A percentile compares a stretch with the other conserved stretches of the same genome.
phyloP scores from a whole-genome alignment of 768 basidiomycete species.

The Pleurotus eryngii region DNA sequence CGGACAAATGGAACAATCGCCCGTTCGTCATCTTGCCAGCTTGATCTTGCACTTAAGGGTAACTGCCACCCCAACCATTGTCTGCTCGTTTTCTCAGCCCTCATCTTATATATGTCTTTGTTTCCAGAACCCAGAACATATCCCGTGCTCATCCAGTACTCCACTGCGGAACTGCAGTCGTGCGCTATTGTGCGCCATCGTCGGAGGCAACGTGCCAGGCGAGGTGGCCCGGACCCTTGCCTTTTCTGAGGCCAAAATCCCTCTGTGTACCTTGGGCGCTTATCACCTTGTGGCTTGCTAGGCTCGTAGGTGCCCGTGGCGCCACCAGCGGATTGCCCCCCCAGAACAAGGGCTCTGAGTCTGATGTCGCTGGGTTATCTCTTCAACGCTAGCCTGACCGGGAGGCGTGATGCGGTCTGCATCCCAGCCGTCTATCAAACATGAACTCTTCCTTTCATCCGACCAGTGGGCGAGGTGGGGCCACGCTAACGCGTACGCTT shows the following conservation, averaged over 20 bases:
- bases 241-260: constrained; percentile 6
- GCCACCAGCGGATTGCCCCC: neutral
- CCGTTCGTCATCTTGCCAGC: neutral
- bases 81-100: neutral
- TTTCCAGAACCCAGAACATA: neutral
- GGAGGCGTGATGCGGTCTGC: neutral
- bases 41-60: neutral
- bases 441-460: neutral
- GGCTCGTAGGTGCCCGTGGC: neutral
- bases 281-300: neutral
- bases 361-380: neutral
- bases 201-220: too few species aligned
- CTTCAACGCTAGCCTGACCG: neutral
- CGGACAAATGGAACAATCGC: constrained; percentile 2
- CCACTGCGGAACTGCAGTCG: too few species aligned
- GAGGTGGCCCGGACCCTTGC: neutral
- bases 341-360: constrained; percentile 3
- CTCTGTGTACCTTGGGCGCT: neutral
- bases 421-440: constrained; percentile 3
- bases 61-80: neutral
- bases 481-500: neutral
- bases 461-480: constrained; percentile 2
- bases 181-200: too few species aligned
- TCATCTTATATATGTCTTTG: too few species aligned
- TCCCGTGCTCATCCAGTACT: too few species aligned